phyloP scores from a whole-genome alignment of 371 early-diverging fungal species.

The Encephalitozoon cuniculi region DNA sequence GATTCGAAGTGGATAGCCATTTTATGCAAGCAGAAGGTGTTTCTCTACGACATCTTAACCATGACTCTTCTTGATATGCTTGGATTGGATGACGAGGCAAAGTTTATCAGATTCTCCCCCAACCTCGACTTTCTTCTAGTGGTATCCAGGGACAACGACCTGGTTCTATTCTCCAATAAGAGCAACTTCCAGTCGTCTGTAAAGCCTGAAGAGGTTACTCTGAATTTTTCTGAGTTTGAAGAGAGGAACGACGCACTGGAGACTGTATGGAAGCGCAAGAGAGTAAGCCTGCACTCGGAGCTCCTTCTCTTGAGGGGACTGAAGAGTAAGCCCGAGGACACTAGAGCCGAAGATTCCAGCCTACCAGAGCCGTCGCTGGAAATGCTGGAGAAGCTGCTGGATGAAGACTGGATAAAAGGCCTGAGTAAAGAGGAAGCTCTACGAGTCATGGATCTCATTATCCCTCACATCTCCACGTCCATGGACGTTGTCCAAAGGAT shows the following conservation, averaged over 20 bases:
- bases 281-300: background rate
- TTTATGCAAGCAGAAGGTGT: background rate
- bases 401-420: conserved; percentile 1
- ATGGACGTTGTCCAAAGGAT: background rate
- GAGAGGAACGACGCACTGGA: background rate
- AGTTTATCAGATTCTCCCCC: conserved; percentile 26
- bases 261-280: background rate
- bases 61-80: conserved; percentile 3
- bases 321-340: background rate
- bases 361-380: background rate
- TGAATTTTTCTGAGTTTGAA: background rate
- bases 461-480: background rate
- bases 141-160: conserved; percentile 1
- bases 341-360: background rate
- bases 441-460: background rate
- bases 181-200: background rate
- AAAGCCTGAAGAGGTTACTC: background rate
- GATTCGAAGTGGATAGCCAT: conserved; percentile 22
- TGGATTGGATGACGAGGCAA: background rate
- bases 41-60: conserved; percentile 17
- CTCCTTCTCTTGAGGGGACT: background rate
- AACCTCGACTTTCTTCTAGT: conserved; percentile 13
- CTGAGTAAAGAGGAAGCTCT: background rate
- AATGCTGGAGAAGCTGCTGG: background rate
- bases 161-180: conserved; percentile 15